A percentile compares a stretch with the other conserved stretches of the same genome.
Conservation (phyloP, 139 green algal species). For the Tetraselmis chui region DNA sequence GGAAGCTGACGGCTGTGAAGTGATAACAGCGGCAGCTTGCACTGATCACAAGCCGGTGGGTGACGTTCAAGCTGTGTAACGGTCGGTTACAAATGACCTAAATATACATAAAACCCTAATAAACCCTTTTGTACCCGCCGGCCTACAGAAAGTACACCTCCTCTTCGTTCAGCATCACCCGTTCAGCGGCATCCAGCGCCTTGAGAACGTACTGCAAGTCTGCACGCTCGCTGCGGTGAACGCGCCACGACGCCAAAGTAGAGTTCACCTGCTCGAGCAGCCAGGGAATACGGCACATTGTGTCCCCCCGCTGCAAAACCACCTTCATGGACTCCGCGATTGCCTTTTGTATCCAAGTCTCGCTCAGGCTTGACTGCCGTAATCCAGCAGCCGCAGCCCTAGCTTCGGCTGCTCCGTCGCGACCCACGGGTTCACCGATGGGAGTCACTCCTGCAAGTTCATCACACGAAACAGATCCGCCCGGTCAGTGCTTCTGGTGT, state of each 20-base stretch:
- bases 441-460: no score
- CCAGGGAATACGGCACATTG: background rate
- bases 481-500: no score
- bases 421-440: background rate
- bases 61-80: no score
- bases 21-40: no score
- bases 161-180: background rate
- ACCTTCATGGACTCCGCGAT: background rate
- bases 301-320: background rate
- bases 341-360: background rate
- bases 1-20: no score
- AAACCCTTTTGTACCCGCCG: no score
- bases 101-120: no score
- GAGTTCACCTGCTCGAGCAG: background rate
- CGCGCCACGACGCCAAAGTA: background rate
- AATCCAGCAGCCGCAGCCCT: no score
- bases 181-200: background rate
- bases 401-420: background rate
- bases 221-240: background rate
- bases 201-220: background rate
- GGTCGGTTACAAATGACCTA: no score
- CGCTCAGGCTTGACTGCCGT: background rate
- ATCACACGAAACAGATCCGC: no score
- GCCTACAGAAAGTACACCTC: background rate
- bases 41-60: no score